Evolutionary conservation across 805 yeast genomes (phyloP), one percentile per base, ranked within the genome.

Genomic region (Wickerhamiella siamensis): DNA sequence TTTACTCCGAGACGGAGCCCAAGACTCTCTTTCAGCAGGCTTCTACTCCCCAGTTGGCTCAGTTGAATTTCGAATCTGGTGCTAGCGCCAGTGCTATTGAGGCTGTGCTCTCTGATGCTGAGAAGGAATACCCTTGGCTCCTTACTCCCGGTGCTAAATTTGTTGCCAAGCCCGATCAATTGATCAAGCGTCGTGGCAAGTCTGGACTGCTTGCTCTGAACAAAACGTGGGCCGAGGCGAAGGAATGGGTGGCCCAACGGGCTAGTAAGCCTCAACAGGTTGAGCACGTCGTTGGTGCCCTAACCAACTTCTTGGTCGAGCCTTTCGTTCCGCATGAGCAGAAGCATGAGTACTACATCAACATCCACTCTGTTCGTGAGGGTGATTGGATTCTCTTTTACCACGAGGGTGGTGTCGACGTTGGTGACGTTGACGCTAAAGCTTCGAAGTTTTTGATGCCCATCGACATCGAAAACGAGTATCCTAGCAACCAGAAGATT

Each of bases 371-470:
- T 10, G 65, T 64, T 38, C 60, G 70, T 38, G 70, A 65, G 49
- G 70, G 70, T 17, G 70, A 65, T 59, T 61, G 65, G 65, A 65
- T 65, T 41, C 59, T 66, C 46, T 65, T 65, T 53, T 65, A 65
- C 58, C 68, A 65, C 54, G 70, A 66, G 54, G 70, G 70, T 34
- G 70, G 70, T 49, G 70, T 65, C 33, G 70, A 65, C 42, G 70
- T 65, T 22, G 70, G 70, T 24, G 70, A 65, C 41, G 70, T 65
- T 31, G 70, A 65, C 45, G 58, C 70, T 46, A 65, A 65, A 60
- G 70, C 70, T 31, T 51, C 65, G 22, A 62, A 62, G 58, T 47
- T 65, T 33, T 51, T 64, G 47, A 61, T 65, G 42, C 69, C 70
- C 17, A 67, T 65, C 31, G 70, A 66, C 49, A 55, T 66, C 38